These are phyloP conservation scores for Neurospora crassa DNA, from an alignment of 2,329 filamentous ascomycete species.

Conservation along the genomic window DNA sequence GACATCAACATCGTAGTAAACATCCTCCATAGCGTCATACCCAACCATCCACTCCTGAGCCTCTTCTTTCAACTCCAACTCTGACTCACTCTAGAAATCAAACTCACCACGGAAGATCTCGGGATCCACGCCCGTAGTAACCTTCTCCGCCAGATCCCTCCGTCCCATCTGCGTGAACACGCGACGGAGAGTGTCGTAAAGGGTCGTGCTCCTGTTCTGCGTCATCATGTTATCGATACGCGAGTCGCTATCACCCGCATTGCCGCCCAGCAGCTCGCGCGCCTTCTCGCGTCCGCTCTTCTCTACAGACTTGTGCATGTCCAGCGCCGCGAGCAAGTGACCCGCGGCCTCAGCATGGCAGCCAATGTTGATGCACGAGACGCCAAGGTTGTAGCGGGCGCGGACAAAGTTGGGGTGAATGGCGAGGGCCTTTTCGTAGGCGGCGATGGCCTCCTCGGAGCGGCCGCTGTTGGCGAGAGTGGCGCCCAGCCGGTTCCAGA, in stretches of 20 bases:
- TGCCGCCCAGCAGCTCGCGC: conserved; percentile 64
- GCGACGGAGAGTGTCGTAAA: conserved; percentile 86
- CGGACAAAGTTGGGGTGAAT: conserved; percentile 94
- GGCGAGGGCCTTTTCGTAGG: conserved; percentile 85
- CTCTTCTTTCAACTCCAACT: not conserved
- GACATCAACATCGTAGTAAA: not conserved
- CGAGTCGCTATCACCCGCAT: conserved; percentile 46
- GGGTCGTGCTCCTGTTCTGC: conserved; percentile 92
- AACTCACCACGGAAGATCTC: conserved; percentile 83
- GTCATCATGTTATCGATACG: conserved; percentile 80
- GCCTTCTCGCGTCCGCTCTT: conserved; percentile 75
- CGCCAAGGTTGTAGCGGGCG: conserved; percentile 91
- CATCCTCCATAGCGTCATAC: not conserved
- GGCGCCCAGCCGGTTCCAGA: conserved; percentile 95
- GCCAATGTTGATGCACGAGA: conserved; percentile 94
- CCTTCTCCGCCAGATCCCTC: conserved; percentile 77
- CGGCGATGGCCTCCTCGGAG: conserved; percentile 90
- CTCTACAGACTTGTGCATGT: conserved; percentile 93
- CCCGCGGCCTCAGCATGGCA: conserved; percentile 89
- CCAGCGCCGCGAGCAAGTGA: conserved; percentile 81
- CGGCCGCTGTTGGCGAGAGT: conserved; percentile 92
- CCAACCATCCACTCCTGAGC: not conserved
- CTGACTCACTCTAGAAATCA: conserved; percentile 50
- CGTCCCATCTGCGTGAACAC: conserved; percentile 97
- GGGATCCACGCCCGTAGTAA: conserved; percentile 83